Conservation (phyloP, 768 basidiomycete species). For the Crepidotus variabilis region DNA sequence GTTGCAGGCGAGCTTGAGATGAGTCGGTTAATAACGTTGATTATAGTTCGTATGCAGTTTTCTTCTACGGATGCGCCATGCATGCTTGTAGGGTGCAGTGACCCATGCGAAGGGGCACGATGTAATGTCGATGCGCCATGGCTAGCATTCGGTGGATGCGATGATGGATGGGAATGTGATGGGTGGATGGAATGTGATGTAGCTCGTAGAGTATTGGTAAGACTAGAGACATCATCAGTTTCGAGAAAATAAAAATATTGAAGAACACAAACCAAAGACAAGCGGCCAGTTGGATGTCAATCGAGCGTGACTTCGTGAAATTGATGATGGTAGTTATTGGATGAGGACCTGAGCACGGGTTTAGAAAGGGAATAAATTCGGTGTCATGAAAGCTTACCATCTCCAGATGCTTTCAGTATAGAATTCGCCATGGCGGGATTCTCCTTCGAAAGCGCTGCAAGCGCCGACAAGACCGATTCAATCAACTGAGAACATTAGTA, state of each 20-base stretch:
- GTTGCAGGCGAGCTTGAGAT: conserved; percentile 32
- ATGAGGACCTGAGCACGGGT: conserved; percentile 24
- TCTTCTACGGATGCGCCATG: conserved; percentile 31
- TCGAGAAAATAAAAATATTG: background rate
- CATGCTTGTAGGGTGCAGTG: background rate
- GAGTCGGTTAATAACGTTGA: conserved; percentile 66
- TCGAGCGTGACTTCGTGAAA: conserved; percentile 53
- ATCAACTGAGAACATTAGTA: conserved; percentile 40
- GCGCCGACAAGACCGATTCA: conserved; percentile 59
- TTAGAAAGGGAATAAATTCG: background rate
- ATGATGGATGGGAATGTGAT: conserved; percentile 5
- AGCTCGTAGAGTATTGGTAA: conserved; percentile 60
- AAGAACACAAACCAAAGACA: conserved; percentile 52
- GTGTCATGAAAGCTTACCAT: conserved; percentile 20
- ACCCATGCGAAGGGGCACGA: background rate
- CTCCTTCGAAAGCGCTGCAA: conserved; percentile 66
- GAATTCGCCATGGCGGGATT: conserved; percentile 48
- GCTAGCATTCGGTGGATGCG: conserved; percentile 5
- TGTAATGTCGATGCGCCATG: conserved; percentile 5
- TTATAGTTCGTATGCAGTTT: conserved; percentile 51
- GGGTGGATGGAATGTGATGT: conserved; percentile 3
- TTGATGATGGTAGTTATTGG: conserved; percentile 42
- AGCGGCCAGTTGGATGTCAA: conserved; percentile 67
- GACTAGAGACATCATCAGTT: conserved; percentile 30
- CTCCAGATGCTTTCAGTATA: conserved; percentile 39